Percentiles rank a stretch among this genome's conserved stretches.
These are phyloP conservation scores for Amphibolis antarctica DNA, from an alignment of 106 monocot species.

Conservation along the genomic window DNA sequence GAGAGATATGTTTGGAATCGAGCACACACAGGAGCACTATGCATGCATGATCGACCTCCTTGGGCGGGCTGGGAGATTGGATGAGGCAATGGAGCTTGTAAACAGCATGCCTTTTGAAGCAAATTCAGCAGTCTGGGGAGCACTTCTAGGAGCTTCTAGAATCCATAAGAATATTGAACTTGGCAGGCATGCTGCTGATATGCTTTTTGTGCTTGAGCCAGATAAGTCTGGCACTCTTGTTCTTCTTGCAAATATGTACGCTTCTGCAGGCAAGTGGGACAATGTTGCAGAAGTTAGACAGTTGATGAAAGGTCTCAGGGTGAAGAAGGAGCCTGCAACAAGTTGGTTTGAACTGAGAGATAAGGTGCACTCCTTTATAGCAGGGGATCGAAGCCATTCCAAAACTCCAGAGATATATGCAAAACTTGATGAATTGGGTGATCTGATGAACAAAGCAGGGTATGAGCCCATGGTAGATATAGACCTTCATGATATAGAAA, in stretches of 20 bases:
- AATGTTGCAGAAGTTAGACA: slow-evolving; percentile 41
- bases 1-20: slow-evolving; percentile 42
- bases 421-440: slow-evolving; percentile 61
- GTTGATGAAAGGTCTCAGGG: slow-evolving; percentile 46
- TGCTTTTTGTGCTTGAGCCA: slow-evolving; percentile 62
- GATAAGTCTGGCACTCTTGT: slow-evolving; percentile 80
- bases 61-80: slow-evolving; percentile 58
- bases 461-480: slow-evolving; percentile 58
- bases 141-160: slow-evolving; percentile 64
- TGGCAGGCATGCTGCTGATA: slow-evolving; percentile 57
- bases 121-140: slow-evolving; percentile 73
- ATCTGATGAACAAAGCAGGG: slow-evolving; percentile 51
- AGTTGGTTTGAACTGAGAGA: slow-evolving; percentile 81
- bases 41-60: slow-evolving; percentile 83
- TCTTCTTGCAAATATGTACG: slow-evolving; percentile 66
- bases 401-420: slow-evolving; percentile 56
- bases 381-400: slow-evolving; percentile 59
- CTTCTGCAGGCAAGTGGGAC: slow-evolving; percentile 50
- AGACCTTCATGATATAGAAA: slow-evolving; percentile 55
- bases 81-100: slow-evolving; percentile 56
- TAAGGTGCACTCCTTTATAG: slow-evolving; percentile 60
- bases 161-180: slow-evolving; percentile 47
- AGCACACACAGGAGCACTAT: slow-evolving; percentile 65
- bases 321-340: slow-evolving; percentile 84
- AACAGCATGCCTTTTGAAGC: slow-evolving; percentile 66